Conservation (phyloP, 352 stramenopile species). For the Phytophthora syringae region DNA sequence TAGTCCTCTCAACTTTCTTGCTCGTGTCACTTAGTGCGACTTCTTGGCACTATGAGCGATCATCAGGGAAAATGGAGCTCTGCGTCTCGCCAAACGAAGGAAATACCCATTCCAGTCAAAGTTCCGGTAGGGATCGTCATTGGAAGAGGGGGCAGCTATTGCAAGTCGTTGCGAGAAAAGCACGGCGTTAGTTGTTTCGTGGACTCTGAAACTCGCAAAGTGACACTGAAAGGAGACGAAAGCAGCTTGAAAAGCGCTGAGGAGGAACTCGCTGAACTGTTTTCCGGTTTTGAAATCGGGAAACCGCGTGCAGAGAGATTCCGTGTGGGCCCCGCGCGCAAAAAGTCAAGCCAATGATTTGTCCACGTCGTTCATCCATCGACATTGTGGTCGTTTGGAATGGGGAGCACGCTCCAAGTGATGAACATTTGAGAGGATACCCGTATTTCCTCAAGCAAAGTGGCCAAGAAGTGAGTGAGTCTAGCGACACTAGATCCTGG, state of each 20-base stretch:
- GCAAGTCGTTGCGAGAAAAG: not conserved
- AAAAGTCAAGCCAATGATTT: not conserved
- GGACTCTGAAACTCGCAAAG: not conserved
- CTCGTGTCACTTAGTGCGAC: too few relatives aligned
- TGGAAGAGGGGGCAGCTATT: not conserved
- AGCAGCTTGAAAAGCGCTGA: not conserved
- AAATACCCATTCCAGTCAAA: not conserved
- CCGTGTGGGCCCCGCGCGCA: not conserved
- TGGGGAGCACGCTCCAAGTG: not conserved
- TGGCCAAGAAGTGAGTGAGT: not conserved
- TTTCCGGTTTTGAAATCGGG: not conserved
- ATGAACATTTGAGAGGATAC: not conserved
- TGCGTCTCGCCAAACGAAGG: not conserved
- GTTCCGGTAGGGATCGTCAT: not conserved
- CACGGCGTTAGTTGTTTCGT: not conserved
- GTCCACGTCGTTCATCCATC: not conserved
- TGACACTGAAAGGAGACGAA: not conserved
- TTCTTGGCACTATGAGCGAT: not conserved
- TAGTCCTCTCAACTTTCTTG: not conserved
- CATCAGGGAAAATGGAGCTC: not conserved
- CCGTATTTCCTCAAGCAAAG: not conserved
- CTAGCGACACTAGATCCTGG: not conserved
- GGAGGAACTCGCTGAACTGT: not conserved
- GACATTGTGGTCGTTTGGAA: not conserved
- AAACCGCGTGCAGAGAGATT: not conserved